phyloP scores from a whole-genome alignment of 495 filamentous ascomycete species.

The Tuber brumale region DNA sequence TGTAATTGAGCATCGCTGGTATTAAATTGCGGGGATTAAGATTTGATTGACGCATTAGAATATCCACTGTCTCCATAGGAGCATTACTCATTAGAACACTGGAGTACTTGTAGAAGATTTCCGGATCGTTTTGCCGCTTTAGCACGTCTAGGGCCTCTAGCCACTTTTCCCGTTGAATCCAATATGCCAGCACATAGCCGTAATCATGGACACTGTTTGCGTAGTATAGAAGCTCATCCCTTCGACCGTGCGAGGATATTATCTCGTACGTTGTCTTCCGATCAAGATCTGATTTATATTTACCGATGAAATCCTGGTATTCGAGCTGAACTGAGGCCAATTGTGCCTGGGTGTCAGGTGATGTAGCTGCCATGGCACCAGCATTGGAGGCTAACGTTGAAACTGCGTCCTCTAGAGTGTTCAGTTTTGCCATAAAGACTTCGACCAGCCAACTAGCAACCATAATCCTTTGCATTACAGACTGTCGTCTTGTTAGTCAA shows the following conservation, averaged over 20 bases:
- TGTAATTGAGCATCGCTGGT: conserved; percentile 87
- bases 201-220: conserved; percentile 81
- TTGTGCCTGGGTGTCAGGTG: conserved; percentile 65
- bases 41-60: conserved; percentile 84
- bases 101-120: conserved; percentile 92
- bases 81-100: conserved; percentile 91
- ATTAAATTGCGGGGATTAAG: conserved; percentile 85
- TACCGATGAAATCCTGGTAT: conserved; percentile 79
- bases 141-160: conserved; percentile 78
- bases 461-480: conserved; percentile 89
- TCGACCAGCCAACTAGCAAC: conserved; percentile 92
- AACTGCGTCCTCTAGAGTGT: conserved; percentile 88
- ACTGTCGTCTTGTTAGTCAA: conserved; percentile 38
- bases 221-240: conserved; percentile 85
- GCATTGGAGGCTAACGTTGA: conserved; percentile 62
- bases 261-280: conserved; percentile 89
- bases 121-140: conserved; percentile 81
- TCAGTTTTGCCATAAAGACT: conserved; percentile 94
- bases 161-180: conserved; percentile 95
- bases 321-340: conserved; percentile 63
- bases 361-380: conserved; percentile 19
- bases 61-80: conserved; percentile 77
- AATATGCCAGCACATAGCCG: conserved; percentile 92
- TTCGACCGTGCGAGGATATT: conserved; percentile 88
- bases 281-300: conserved; percentile 79